Evolutionary conservation across 192 early-diverging fungal species (phyloP).

Genomic region (Coemansia sp.): DNA sequence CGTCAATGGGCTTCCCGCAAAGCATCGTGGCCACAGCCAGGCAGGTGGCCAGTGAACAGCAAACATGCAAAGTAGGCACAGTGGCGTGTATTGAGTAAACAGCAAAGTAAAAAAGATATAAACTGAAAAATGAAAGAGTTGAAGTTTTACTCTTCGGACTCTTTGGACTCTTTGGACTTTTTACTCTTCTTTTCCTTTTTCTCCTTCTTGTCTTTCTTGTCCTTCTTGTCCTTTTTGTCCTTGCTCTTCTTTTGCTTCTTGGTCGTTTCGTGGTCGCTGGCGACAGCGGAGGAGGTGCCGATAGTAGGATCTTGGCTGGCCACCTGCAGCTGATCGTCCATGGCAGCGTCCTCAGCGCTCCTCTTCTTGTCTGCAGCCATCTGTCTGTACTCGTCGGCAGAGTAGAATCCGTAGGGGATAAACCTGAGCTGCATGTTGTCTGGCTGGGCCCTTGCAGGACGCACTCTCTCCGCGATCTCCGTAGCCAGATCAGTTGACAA

Average conservation of each 20-base stretch:
- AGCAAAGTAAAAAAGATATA: no score
- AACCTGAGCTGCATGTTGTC: constrained; percentile 50
- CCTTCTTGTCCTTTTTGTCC: constrained; percentile 23
- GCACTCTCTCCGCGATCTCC: constrained; percentile 18
- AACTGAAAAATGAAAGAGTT: neutral
- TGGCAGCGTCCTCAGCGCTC: neutral
- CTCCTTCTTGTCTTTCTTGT: constrained; percentile 16
- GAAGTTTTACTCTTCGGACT: constrained; percentile 11
- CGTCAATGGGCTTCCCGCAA: constrained; percentile 27
- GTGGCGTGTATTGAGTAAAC: no score
- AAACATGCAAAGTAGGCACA: neutral
- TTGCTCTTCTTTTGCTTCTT: constrained; percentile 13
- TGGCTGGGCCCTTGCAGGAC: constrained; percentile 29
- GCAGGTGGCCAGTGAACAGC: constrained; percentile 51
- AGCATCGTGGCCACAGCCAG: constrained; percentile 33
- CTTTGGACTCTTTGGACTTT: constrained; percentile 1
- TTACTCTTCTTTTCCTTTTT: constrained; percentile 21
- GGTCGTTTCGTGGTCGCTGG: neutral
- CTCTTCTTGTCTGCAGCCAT: neutral
- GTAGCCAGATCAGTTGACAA: constrained; percentile 21
- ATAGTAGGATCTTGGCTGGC: no score
- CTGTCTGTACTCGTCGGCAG: constrained; percentile 38
- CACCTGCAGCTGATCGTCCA: neutral
- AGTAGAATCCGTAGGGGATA: constrained; percentile 52
- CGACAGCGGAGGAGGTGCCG: neutral